phyloP scores from a whole-genome alignment of 163 green algal species.

The Scenedesmus sp. region DNA sequence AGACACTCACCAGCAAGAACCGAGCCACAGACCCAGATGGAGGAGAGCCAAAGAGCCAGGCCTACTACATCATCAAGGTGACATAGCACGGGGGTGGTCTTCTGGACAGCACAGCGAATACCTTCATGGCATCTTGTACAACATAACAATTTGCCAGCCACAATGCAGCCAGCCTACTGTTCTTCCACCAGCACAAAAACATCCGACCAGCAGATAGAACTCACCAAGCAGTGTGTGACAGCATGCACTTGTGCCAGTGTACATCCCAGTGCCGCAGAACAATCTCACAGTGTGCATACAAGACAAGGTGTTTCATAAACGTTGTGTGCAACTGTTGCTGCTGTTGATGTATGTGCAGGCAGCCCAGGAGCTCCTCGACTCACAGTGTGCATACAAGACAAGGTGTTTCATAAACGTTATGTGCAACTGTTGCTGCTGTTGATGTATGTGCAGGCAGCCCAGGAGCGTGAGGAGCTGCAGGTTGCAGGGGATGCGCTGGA shows the following conservation, averaged over 20 bases:
- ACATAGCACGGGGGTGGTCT: neutral
- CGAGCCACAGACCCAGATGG: slow-evolving; percentile 60
- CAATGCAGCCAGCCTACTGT: neutral
- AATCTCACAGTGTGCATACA: too few relatives aligned
- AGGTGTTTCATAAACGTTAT: too few relatives aligned
- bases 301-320: too few relatives aligned
- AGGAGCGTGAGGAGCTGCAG: slow-evolving; percentile 90
- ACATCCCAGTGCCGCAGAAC: too few relatives aligned
- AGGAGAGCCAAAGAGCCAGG: slow-evolving; percentile 76
- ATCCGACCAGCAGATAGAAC: too few relatives aligned
- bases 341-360: too few relatives aligned
- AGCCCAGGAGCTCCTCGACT: too few relatives aligned
- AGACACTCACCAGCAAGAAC: slow-evolving; percentile 71
- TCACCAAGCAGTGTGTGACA: neutral
- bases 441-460: slow-evolving; percentile 60
- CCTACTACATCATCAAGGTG: slow-evolving; percentile 93
- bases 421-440: neutral
- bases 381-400: too few relatives aligned
- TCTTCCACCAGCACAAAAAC: neutral
- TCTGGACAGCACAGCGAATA: neutral
- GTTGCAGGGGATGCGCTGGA: slow-evolving; percentile 82
- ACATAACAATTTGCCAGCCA: too few relatives aligned
- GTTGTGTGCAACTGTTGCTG: too few relatives aligned
- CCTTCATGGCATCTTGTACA: neutral
- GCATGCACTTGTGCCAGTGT: neutral